A percentile compares a stretch with the other conserved stretches of the same genome.
phyloP scores from a whole-genome alignment of 2,329 filamentous ascomycete genomes.

The Colletotrichum trifolii region DNA sequence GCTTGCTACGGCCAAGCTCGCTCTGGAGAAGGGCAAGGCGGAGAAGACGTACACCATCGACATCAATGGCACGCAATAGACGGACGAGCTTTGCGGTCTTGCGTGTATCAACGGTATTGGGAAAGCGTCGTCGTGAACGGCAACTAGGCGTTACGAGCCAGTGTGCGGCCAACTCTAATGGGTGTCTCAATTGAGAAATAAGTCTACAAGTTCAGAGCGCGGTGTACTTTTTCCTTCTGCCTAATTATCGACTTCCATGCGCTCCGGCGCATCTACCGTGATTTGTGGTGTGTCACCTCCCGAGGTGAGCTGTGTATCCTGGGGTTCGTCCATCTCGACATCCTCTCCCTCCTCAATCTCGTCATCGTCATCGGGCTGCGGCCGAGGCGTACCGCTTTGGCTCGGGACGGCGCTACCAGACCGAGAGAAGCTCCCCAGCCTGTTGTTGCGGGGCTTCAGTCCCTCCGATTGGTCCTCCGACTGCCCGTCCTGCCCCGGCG shows the following conservation, averaged over 20 bases:
- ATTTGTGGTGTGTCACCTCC: conserved; percentile 61
- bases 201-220: conserved; percentile 4
- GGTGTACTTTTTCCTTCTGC: background rate
- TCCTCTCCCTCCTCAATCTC: conserved; percentile 63
- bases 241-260: conserved; percentile 71
- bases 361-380: conserved; percentile 42
- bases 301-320: conserved; percentile 46
- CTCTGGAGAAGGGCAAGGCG: conserved; percentile 61
- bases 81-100: background rate
- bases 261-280: conserved; percentile 61
- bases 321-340: conserved; percentile 66
- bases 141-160: background rate
- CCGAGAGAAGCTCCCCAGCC: conserved; percentile 43
- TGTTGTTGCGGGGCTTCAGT: conserved; percentile 33
- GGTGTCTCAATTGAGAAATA: conserved; percentile 35
- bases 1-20: conserved; percentile 65
- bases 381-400: conserved; percentile 49
- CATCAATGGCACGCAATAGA: conserved; percentile 6
- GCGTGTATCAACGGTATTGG: background rate
- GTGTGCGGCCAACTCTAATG: conserved; percentile 11
- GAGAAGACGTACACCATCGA: conserved; percentile 38
- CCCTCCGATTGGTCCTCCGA: conserved; percentile 46
- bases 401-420: conserved; percentile 53
- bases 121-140: conserved; percentile 17
- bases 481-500: conserved; percentile 45